These are phyloP conservation scores for Rhizomucor pusillus DNA, from an alignment of 371 early-diverging fungal species.

Conservation along the genomic window DNA sequence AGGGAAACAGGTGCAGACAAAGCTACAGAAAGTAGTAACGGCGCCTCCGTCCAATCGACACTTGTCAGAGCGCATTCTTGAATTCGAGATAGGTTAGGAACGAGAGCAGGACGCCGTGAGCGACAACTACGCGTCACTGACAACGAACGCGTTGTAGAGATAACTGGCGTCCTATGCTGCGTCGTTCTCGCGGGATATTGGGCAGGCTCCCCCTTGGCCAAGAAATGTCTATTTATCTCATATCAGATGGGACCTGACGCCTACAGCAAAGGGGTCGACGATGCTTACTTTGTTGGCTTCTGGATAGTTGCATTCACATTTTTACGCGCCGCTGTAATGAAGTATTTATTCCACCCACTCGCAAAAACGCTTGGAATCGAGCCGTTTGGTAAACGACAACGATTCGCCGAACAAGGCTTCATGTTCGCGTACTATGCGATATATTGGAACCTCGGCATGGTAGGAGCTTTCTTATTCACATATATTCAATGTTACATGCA, in stretches of 20 bases:
- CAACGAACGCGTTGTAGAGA: too few relatives aligned
- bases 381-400: slow-evolving; percentile 50
- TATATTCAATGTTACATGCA: too few relatives aligned
- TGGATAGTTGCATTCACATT: slow-evolving; percentile 74
- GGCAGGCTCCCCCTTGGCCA: slow-evolving; percentile 18
- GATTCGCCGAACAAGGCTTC: slow-evolving; percentile 70
- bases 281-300: slow-evolving; percentile 59
- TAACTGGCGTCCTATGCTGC: slow-evolving; percentile 12
- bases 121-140: too few relatives aligned
- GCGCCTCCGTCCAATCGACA: too few relatives aligned
- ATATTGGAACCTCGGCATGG: slow-evolving; percentile 65
- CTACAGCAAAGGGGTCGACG: slow-evolving; percentile 50
- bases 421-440: slow-evolving; percentile 50
- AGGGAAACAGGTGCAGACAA: too few relatives aligned
- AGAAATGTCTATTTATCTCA: slow-evolving; percentile 16
- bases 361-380: slow-evolving; percentile 50
- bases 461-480: too few relatives aligned
- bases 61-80: too few relatives aligned
- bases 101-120: too few relatives aligned
- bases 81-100: too few relatives aligned
- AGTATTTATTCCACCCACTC: slow-evolving; percentile 56
- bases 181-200: slow-evolving; percentile 10
- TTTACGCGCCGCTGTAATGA: slow-evolving; percentile 60
- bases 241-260: slow-evolving; percentile 19
- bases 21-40: too few relatives aligned